These are phyloP conservation scores for Nemania diffusa DNA, from an alignment of 2,329 filamentous ascomycete species.

Conservation along the genomic window DNA sequence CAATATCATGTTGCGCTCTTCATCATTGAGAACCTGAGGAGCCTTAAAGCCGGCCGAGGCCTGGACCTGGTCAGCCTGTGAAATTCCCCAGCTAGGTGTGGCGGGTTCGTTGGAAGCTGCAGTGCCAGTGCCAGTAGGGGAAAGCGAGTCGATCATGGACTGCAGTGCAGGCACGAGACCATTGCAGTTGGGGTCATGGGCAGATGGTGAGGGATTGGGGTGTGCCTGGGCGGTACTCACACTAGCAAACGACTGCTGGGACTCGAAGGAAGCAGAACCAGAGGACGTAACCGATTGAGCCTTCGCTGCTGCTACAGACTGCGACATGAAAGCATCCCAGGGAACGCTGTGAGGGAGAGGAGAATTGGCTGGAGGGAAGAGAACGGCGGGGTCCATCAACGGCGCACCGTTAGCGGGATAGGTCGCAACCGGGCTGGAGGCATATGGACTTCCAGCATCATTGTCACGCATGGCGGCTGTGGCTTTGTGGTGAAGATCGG, in stretches of 20 bases:
- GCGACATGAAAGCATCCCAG: constrained; percentile 89
- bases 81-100: constrained; percentile 58
- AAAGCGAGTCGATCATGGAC: constrained; percentile 77
- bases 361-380: constrained; percentile 80
- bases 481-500: constrained; percentile 95
- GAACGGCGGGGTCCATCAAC: constrained; percentile 80
- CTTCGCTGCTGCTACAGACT: constrained; percentile 75
- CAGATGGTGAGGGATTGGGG: constrained; percentile 72
- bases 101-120: constrained; percentile 28
- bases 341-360: constrained; percentile 82
- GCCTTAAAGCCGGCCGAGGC: constrained; percentile 75
- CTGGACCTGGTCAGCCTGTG: constrained; percentile 74
- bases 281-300: constrained; percentile 77
- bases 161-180: constrained; percentile 73
- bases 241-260: constrained; percentile 70
- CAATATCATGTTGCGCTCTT: constrained; percentile 84
- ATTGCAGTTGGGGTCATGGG: constrained; percentile 65
- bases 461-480: constrained; percentile 74
- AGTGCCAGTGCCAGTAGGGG: constrained; percentile 74
- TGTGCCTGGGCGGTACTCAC: constrained; percentile 67
- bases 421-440: constrained; percentile 69
- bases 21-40: constrained; percentile 84
- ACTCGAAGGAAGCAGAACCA: constrained; percentile 73
- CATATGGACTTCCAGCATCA: constrained; percentile 61
- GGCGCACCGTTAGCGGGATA: constrained; percentile 78